phyloP scores from a whole-genome alignment of 2,329 filamentous ascomycete species.

The Huntiella decipiens region DNA sequence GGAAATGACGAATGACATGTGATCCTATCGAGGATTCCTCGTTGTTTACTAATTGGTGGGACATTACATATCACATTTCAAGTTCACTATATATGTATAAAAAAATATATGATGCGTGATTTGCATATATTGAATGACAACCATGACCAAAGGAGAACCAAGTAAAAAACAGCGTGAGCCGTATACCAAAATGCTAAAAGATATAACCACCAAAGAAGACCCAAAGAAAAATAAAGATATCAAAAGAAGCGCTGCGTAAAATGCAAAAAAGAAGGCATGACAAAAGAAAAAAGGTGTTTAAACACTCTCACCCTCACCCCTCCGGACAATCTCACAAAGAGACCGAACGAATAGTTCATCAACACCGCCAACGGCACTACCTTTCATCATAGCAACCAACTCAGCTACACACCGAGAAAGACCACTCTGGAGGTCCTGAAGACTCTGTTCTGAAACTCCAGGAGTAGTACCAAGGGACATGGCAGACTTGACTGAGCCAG shows the following conservation, averaged over 20 bases:
- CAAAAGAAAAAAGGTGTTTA: constrained; percentile 1
- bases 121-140: neutral
- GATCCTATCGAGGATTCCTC: neutral
- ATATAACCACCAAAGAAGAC: constrained; percentile 1
- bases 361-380: constrained; percentile 5
- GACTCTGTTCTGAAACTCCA: no score
- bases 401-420: constrained; percentile 31
- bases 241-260: neutral
- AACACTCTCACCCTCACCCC: constrained; percentile 6
- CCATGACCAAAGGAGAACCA: neutral
- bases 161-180: neutral
- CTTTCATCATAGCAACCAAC: constrained; percentile 29
- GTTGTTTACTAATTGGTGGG: neutral
- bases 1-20: neutral
- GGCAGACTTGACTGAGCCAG: constrained; percentile 15
- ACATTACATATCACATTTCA: neutral
- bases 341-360: constrained; percentile 9
- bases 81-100: neutral
- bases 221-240: neutral
- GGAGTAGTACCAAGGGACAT: no score
- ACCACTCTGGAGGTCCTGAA: constrained; percentile 26
- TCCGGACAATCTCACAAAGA: constrained; percentile 10
- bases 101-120: neutral
- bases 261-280: constrained; percentile 2
- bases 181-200: no score